Conservation (phyloP, 352 stramenopile species). For the Stramenopiles sp. region DNA sequence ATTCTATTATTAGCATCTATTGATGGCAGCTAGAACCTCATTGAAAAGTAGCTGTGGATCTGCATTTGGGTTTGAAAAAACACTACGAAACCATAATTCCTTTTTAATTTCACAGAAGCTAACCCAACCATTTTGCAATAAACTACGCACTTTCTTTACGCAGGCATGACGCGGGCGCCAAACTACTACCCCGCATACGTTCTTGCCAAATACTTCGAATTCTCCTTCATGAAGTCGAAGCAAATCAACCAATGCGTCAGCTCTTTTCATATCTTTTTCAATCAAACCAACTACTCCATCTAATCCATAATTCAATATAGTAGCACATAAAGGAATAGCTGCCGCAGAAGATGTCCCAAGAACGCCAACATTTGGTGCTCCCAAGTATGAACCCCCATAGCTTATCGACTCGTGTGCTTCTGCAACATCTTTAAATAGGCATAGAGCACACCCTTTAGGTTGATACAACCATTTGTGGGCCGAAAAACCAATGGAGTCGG, state of each 20-base stretch:
- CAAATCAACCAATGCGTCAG: background rate
- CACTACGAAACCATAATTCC: background rate
- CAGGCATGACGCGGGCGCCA: background rate
- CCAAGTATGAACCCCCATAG: background rate
- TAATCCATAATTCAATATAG: background rate
- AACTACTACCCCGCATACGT: background rate
- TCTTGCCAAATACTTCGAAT: background rate
- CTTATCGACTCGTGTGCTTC: background rate
- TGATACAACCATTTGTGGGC: background rate
- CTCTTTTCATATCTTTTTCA: background rate
- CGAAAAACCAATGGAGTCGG: background rate
- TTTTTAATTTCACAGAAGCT: background rate
- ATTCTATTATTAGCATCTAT: too few species aligned
- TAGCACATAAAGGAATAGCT: background rate
- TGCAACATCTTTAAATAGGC: background rate
- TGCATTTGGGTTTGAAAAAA: background rate
- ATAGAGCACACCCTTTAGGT: background rate
- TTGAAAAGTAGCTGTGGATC: background rate
- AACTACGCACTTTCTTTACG: background rate
- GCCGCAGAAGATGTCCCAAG: background rate
- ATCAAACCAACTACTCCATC: background rate
- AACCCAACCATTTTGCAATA: background rate
- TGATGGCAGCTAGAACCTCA: too few species aligned
- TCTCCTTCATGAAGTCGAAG: background rate
- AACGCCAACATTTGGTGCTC: background rate